Percentiles rank a stretch among this genome's conserved stretches.
Conservation (phyloP, 2,329 filamentous ascomycete genomes). For the Neonectria neomacrospora region DNA sequence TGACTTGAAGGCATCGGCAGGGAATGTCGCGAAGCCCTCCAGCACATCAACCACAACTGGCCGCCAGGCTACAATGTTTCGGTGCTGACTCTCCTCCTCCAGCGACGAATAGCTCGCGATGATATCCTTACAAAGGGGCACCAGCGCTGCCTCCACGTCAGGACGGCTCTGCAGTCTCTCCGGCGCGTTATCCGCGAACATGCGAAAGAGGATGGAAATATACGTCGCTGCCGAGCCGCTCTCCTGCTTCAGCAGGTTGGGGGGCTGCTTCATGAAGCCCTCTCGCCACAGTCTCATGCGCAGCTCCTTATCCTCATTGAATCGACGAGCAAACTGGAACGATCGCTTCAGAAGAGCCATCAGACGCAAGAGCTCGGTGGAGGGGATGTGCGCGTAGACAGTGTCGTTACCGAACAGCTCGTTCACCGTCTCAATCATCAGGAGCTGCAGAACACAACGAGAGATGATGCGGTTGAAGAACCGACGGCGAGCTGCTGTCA, state of each 20-base stretch:
- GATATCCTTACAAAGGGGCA: conserved; percentile 96
- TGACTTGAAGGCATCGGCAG: conserved; percentile 79
- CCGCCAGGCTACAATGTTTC: conserved; percentile 96
- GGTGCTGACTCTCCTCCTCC: conserved; percentile 95
- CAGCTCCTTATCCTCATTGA: conserved; percentile 97
- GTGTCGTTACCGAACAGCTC: conserved; percentile 98
- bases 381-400: conserved; percentile 94
- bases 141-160: conserved; percentile 90
- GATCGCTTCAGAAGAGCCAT: conserved; percentile 96
- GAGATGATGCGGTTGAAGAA: conserved; percentile 99
- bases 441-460: conserved; percentile 93
- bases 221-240: conserved; percentile 93
- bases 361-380: conserved; percentile 84
- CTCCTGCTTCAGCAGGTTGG: conserved; percentile 97
- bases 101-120: conserved; percentile 85
- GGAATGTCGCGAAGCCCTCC: conserved; percentile 90
- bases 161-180: conserved; percentile 82
- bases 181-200: conserved; percentile 91
- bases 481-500: conserved; percentile 89
- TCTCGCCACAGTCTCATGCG: conserved; percentile 95
- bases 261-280: conserved; percentile 99
- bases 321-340: conserved; percentile 95
- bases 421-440: conserved; percentile 99
- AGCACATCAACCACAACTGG: conserved; percentile 97
- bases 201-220: conserved; percentile 92